These are phyloP conservation scores for Aspergillus wentii DNA, from an alignment of 495 filamentous ascomycete genomes.

Conservation along the genomic window DNA sequence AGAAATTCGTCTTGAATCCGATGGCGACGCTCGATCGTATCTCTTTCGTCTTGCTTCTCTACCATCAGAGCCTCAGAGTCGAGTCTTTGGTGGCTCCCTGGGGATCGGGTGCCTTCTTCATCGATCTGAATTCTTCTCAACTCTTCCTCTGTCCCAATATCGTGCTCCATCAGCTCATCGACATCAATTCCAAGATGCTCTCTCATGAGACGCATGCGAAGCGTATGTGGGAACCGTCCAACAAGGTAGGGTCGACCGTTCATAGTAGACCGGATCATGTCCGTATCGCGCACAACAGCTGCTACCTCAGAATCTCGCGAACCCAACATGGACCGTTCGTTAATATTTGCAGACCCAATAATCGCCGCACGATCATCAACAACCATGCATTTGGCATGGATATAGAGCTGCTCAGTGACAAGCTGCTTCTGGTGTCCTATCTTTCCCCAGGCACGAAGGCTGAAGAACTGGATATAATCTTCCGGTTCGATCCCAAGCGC, in stretches of 20 bases:
- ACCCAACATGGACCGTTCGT: conserved; percentile 94
- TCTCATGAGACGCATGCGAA: conserved; percentile 91
- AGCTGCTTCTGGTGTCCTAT: conserved; percentile 77
- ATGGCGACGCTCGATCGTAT: conserved; percentile 52
- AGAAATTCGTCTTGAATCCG: conserved; percentile 58
- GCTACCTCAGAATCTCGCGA: conserved; percentile 89
- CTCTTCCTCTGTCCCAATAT: conserved; percentile 48
- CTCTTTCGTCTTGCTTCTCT: conserved; percentile 44
- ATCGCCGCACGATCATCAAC: conserved; percentile 92
- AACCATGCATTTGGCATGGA: conserved; percentile 96
- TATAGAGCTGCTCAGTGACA: conserved; percentile 95
- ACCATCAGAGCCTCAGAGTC: conserved; percentile 32
- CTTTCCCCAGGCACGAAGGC: conserved; percentile 86
- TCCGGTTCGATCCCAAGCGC: conserved; percentile 87
- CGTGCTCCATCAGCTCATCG: conserved; percentile 83
- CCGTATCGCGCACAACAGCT: conserved; percentile 85
- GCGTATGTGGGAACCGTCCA: conserved; percentile 85
- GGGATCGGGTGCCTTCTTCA: conserved; percentile 24
- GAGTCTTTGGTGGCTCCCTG: conserved; percentile 16
- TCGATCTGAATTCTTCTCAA: conserved; percentile 36
- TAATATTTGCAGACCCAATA: conserved; percentile 98
- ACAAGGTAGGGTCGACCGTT: conserved; percentile 82
- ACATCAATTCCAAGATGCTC: conserved; percentile 96
- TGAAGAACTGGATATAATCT: conserved; percentile 95
- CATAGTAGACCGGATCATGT: conserved; percentile 93